These are phyloP conservation scores for Trypanosoma congolense DNA, from an alignment of 208 protist genomes.

Conservation along the genomic window DNA sequence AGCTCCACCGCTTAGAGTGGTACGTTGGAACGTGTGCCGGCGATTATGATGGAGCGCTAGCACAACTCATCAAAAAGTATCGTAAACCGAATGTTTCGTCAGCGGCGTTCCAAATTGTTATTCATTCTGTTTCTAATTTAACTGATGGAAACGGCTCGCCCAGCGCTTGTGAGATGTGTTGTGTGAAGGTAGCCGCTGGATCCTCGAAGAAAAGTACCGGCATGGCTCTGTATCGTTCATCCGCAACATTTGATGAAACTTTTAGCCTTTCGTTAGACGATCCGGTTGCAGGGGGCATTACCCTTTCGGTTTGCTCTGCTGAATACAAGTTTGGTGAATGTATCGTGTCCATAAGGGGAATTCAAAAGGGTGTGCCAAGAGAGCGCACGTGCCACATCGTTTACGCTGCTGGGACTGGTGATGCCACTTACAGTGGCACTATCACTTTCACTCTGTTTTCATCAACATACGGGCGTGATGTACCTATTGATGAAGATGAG, in stretches of 20 bases:
- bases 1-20: slow-evolving; percentile 81
- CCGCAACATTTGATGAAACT: slow-evolving; percentile 45
- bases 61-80: slow-evolving; percentile 9
- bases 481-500: slow-evolving; percentile 23
- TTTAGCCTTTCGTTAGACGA: slow-evolving; percentile 41
- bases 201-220: slow-evolving; percentile 24
- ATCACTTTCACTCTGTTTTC: slow-evolving; percentile 43
- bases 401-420: slow-evolving; percentile 57
- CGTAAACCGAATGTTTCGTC: slow-evolving; percentile 8
- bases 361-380: slow-evolving; percentile 42
- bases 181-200: slow-evolving; percentile 34
- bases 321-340: slow-evolving; percentile 60
- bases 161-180: slow-evolving; percentile 33
- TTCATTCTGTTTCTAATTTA: slow-evolving; percentile 46
- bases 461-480: slow-evolving; percentile 39
- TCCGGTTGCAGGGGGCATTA: slow-evolving; percentile 33
- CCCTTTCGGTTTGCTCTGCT: slow-evolving; percentile 40
- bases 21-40: slow-evolving; percentile 45
- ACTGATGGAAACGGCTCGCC: slow-evolving; percentile 41
- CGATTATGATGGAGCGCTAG: slow-evolving; percentile 23
- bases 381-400: slow-evolving; percentile 58
- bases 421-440: slow-evolving; percentile 51
- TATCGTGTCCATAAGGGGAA: slow-evolving; percentile 47
- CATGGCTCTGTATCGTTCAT: slow-evolving; percentile 39
- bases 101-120: slow-evolving; percentile 40